Percentiles rank a stretch among this genome's conserved stretches.
phyloP scores from a whole-genome alignment of 2,329 filamentous ascomycete genomes.

The Aspergillus piperis region DNA sequence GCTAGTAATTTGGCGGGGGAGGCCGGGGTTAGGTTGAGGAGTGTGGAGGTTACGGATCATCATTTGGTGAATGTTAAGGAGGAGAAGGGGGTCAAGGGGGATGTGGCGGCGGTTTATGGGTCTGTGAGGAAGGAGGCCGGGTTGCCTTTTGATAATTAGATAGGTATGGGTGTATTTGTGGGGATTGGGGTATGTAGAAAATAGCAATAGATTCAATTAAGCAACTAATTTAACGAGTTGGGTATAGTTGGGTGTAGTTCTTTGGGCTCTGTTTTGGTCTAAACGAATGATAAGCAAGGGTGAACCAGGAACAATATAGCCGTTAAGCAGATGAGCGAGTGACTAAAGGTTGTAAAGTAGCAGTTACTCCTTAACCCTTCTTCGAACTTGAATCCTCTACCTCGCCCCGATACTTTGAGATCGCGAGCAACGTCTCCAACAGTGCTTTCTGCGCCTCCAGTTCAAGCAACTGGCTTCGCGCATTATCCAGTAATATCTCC shows the following conservation, averaged over 20 bases:
- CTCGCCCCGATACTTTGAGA: neutral
- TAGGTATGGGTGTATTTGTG: conserved; percentile 57
- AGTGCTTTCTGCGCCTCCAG: neutral
- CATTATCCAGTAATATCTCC: neutral
- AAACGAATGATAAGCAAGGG: too few relatives aligned
- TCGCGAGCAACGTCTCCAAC: neutral
- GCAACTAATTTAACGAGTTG: neutral
- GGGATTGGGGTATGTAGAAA: neutral
- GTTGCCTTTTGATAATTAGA: conserved; percentile 69
- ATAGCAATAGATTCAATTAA: neutral
- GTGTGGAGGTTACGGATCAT: conserved; percentile 66
- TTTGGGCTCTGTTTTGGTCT: too few relatives aligned
- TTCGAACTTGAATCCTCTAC: neutral
- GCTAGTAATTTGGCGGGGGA: conserved; percentile 66
- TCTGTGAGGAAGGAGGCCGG: conserved; percentile 73
- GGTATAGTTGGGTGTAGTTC: too few relatives aligned
- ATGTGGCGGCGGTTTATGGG: conserved; percentile 82
- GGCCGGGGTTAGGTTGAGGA: conserved; percentile 63
- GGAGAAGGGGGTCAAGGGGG: conserved; percentile 68
- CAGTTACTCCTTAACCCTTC: neutral
- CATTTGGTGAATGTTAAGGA: conserved; percentile 71
- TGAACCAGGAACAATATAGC: too few relatives aligned
- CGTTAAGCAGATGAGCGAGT: too few relatives aligned
- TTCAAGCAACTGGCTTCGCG: neutral
- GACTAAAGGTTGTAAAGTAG: too few relatives aligned